Percentiles rank a stretch among this genome's conserved stretches.
Evolutionary conservation across 169 alveolate species (phyloP).

Genomic region (Besnoitia besnoiti): DNA sequence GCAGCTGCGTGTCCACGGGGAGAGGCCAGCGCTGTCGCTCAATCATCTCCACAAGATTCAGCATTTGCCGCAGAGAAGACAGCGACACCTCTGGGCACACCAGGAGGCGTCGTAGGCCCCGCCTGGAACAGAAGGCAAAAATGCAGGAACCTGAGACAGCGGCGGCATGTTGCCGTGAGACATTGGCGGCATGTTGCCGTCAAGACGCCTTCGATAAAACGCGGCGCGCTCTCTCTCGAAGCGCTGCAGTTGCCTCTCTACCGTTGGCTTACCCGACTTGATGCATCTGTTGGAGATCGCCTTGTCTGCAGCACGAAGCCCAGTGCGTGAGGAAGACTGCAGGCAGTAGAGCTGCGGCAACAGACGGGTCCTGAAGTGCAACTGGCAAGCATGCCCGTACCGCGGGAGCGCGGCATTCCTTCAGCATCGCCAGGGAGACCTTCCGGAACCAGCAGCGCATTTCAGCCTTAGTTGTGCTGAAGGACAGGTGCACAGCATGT

Average conservation of each 20-base stretch:
- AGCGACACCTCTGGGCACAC: background rate
- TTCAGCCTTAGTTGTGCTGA: background rate
- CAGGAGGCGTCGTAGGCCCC: background rate
- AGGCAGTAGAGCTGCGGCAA: background rate
- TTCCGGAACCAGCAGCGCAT: conserved; percentile 27
- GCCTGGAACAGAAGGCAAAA: background rate
- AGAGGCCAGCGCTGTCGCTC: conserved; percentile 84
- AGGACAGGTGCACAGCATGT: background rate
- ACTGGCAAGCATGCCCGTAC: conserved; percentile 22
- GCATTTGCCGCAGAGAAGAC: conserved; percentile 76
- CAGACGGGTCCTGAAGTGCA: background rate
- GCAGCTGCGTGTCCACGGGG: conserved; percentile 80
- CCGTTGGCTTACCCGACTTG: conserved; percentile 16
- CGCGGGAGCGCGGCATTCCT: conserved; percentile 30
- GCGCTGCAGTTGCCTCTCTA: no score
- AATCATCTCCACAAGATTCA: conserved; percentile 89
- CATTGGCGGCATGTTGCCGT: background rate
- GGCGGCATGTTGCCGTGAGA: background rate
- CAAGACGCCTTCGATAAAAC: background rate
- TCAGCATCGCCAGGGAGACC: conserved; percentile 25
- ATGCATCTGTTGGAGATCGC: background rate
- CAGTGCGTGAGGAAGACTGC: conserved; percentile 18
- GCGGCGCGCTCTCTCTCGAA: no score
- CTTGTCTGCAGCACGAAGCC: conserved; percentile 27
- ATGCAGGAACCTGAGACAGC: background rate